Conservation (phyloP, 2,329 filamentous ascomycete species). For the Karstenula rhodostoma region DNA sequence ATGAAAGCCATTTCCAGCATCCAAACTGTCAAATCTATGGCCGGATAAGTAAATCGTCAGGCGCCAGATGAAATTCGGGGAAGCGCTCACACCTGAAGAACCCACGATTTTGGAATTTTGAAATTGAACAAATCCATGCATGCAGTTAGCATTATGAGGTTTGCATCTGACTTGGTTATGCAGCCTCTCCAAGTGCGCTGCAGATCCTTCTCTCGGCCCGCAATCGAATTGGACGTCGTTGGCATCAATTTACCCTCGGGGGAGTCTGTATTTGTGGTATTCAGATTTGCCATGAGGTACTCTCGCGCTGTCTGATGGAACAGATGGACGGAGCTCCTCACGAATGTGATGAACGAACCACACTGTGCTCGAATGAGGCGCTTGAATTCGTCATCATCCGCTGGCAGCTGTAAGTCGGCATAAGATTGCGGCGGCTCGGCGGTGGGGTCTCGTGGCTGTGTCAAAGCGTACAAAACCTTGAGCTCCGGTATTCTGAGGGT, state of each 20-base stretch:
- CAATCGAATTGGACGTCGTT: not conserved
- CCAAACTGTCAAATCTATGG: not conserved
- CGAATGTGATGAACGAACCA: constrained; percentile 8
- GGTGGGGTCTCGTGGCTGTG: not conserved
- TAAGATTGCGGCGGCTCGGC: not conserved
- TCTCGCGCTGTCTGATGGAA: constrained; percentile 14
- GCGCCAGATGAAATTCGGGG: too few relatives aligned
- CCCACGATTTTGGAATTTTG: not conserved
- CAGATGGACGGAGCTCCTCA: constrained; percentile 8
- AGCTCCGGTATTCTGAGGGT: constrained; percentile 8
- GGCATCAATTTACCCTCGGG: not conserved
- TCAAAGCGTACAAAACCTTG: constrained; percentile 10
- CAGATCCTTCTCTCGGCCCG: not conserved
- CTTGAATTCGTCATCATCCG: constrained; percentile 10
- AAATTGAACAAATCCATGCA: constrained; percentile 3
- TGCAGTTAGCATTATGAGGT: not conserved
- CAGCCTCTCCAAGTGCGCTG: constrained; percentile 5
- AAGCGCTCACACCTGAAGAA: not conserved
- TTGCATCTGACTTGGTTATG: constrained; percentile 9
- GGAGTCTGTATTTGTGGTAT: not conserved
- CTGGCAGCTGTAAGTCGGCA: not conserved
- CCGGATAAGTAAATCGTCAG: not conserved
- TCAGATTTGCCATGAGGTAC: not conserved
- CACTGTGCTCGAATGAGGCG: constrained; percentile 5
- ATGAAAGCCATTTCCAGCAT: not conserved